Evolutionary conservation across 2,329 filamentous ascomycete genomes (phyloP), one percentile per base, ranked within the genome.

Genomic region (Fusarium austroafricanum): DNA sequence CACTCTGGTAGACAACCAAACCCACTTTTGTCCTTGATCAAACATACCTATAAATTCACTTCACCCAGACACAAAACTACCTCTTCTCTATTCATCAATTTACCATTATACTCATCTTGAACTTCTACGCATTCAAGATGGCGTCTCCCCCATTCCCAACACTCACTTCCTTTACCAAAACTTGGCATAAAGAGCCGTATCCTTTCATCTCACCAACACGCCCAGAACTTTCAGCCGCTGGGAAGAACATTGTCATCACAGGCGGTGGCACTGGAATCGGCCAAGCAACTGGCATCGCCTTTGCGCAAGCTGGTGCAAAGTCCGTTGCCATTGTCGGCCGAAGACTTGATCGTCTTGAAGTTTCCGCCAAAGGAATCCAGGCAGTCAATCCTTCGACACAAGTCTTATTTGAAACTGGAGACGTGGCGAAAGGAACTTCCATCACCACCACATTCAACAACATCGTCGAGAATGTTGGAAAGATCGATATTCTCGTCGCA

Each of bases 191-290:
- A 10, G 29, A 69, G 10, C 60, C 67, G 5, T 80, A 80, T 47
- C 56, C 74, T 0, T 29, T 58, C 23, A 78, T 80, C 51, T 73
- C 71, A 0, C 76, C 79, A 2, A 39, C 43, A 4, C 70, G 75
- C 6, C 74, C 75, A 0, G 75, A 77, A 45, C 72, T 80, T 6
- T 78, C 75, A 0, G 76, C 74, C 3, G 69, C 64, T 4, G 78
- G 77, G 4, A 75, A 76, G 28, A 87, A 83, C 11, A 84, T 90
- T 7, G 80, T 92, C 15, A 88, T 92, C 71, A 90, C 88, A 1
- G 90, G 90, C 40, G 89, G 85, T 5, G 85, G 85, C 3, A 84
- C 83, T 0, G 88, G 89, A 12, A 86, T 92, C 26, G 89, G 89
- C 2, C 85, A 86, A 60, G 86, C 88, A 1, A 84, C 90, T 10